Evolutionary conservation across 345 rosid species (phyloP).

Genomic region (Eucalyptus viminalis): DNA sequence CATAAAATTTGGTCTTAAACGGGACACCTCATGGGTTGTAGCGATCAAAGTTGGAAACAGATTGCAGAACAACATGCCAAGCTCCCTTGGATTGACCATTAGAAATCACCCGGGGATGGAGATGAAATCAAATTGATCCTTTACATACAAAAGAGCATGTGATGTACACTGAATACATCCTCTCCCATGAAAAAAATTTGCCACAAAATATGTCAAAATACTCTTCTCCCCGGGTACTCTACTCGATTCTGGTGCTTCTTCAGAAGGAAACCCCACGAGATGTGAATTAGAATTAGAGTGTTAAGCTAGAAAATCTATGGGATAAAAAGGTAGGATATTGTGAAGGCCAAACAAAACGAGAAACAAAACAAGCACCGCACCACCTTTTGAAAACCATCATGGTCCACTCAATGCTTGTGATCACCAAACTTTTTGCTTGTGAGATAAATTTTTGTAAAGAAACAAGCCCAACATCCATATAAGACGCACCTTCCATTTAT

Average conservation of each 20-base stretch:
- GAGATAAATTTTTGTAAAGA: no score
- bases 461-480: no score
- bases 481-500: no score
- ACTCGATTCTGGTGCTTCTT: not conserved
- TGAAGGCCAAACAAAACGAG: not conserved
- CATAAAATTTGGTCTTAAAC: not conserved
- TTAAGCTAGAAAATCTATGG: not conserved
- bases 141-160: not conserved
- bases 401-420: no score
- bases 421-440: no score
- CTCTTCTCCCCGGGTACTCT: not conserved
- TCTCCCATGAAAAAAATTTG: not conserved
- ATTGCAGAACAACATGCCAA: slow-evolving; percentile 19
- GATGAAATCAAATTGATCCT: not conserved
- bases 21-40: not conserved
- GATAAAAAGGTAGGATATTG: not conserved
- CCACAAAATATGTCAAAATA: not conserved
- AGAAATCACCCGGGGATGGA: slow-evolving; percentile 29
- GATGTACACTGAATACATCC: slow-evolving; percentile 22
- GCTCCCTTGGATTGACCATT: slow-evolving; percentile 43
- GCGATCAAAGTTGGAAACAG: not conserved
- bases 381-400: not conserved
- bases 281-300: not conserved
- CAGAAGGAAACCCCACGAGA: not conserved
- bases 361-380: not conserved